Base-by-base conservation (phyloP, 768 basidiomycete species). In the Kwoniella dendrophila region DNA sequence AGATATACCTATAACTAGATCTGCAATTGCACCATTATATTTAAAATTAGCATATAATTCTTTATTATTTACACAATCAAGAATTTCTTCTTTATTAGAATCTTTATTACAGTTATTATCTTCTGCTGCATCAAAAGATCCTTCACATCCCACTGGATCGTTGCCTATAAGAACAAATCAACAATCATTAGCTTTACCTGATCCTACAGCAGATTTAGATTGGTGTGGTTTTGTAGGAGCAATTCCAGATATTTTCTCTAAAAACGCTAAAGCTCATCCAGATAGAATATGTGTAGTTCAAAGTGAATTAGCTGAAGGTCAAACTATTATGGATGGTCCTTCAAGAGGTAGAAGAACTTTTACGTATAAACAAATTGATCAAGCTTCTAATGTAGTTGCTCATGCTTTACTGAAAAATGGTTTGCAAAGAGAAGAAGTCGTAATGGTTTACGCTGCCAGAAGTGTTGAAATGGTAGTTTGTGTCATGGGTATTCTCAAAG, bases 221-320 rank as follows among this genome's bases (percentile, higher is more conserved):
- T 99, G 96, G 95, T 95, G 92, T 79, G 94, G 88, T 53, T 99
- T 88, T 86, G 92, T 93, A 77, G 96, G 95, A 32, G 90, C 95
- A 6, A 97, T 99, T 74, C 92, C 95, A 14, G 90, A 95, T 75
- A 86, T 98, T 24, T 98, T 99, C 80, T 89, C 92, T 10, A 81
- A 82, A 36, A 97, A 99, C 80, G 96, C 96, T 1, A 82, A 83
- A 11, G 79, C 81, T 59, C 85, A 85, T 79, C 94, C 95, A 0
- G 87, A 91, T 30, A 82, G 88, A n/a, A 82, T 89, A 4, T 98
- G 95, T 70, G 90, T 99, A 33, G 82, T 98, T 50, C 95, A 99
- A 78, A 69, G 67, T 41, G 66, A 73, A 38, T 56, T 63, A 12
- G 72, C 63, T 29, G 58, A 69, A 43, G 74, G 74, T 2, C 73